A percentile compares a stretch with the other conserved stretches of the same genome.
phyloP scores from a whole-genome alignment of 495 filamentous ascomycete genomes.

The Penicillium coprophilum region DNA sequence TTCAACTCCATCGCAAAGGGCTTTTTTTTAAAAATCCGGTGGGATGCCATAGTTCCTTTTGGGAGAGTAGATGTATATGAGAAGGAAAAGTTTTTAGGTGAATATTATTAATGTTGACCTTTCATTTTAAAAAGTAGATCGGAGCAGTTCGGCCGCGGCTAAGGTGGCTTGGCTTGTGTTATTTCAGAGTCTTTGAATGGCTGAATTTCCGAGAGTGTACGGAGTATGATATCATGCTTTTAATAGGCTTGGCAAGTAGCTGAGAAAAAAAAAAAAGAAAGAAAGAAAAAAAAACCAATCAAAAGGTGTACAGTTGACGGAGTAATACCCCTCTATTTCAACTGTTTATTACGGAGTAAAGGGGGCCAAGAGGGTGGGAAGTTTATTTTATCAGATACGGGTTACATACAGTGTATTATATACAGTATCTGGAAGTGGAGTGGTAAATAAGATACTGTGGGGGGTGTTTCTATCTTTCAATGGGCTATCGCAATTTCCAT shows the following conservation, averaged over 20 bases:
- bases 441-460: slow-evolving; percentile 13
- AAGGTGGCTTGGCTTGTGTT: slow-evolving; percentile 11
- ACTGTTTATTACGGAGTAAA: too few species aligned
- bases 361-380: background rate
- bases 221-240: slow-evolving; percentile 14
- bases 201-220: slow-evolving; percentile 9
- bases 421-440: slow-evolving; percentile 1
- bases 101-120: too few species aligned
- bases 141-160: slow-evolving; percentile 22
- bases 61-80: too few species aligned
- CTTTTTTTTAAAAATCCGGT: too few species aligned
- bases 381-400: background rate
- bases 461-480: slow-evolving; percentile 8
- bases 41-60: too few species aligned
- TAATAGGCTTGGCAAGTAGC: background rate
- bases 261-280: too few species aligned
- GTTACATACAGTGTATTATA: background rate
- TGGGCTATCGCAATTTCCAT: slow-evolving; percentile 25
- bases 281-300: too few species aligned
- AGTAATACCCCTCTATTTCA: too few species aligned
- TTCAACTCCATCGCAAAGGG: too few species aligned
- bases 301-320: too few species aligned
- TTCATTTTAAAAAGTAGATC: slow-evolving; percentile 6
- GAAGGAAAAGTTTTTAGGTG: too few species aligned
- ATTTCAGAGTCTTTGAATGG: slow-evolving; percentile 8